phyloP scores from a whole-genome alignment of 2,329 filamentous ascomycete species.

The Colletotrichum cordylinicola region DNA sequence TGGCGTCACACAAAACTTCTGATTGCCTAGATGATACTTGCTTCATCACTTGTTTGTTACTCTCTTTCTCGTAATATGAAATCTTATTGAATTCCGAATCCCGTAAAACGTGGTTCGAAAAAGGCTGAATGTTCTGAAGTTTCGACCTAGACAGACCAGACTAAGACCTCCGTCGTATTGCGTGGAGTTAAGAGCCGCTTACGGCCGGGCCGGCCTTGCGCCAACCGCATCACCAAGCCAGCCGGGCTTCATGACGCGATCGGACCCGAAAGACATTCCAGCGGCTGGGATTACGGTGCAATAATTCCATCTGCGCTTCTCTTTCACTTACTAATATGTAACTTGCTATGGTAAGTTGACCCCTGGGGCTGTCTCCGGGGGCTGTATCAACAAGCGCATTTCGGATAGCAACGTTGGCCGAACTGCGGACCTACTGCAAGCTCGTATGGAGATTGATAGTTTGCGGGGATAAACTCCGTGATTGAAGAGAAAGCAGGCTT shows the following conservation, averaged over 20 bases:
- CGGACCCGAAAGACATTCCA: background rate
- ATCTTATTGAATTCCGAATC: background rate
- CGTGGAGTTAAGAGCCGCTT: background rate
- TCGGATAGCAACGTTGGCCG: background rate
- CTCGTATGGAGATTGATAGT: background rate
- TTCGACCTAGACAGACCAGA: background rate
- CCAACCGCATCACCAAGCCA: background rate
- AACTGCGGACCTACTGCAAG: background rate
- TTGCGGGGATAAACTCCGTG: background rate
- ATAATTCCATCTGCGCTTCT: too few relatives aligned
- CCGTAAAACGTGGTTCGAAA: background rate
- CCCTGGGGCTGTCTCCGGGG: background rate
- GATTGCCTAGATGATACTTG: background rate
- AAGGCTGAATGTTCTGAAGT: background rate
- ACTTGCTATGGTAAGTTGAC: background rate
- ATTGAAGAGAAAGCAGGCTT: background rate
- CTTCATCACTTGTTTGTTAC: fast-evolving
- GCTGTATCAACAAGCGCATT: background rate
- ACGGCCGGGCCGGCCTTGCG: background rate
- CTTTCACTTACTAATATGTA: background rate
- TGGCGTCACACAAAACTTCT: constrained; percentile 28
- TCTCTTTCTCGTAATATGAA: background rate
- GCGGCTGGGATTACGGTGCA: background rate
- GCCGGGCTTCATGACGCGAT: background rate
- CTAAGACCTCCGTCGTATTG: background rate